Base-by-base conservation (phyloP, 73 alveolate genomes). In the Stentor roeselii region DNA sequence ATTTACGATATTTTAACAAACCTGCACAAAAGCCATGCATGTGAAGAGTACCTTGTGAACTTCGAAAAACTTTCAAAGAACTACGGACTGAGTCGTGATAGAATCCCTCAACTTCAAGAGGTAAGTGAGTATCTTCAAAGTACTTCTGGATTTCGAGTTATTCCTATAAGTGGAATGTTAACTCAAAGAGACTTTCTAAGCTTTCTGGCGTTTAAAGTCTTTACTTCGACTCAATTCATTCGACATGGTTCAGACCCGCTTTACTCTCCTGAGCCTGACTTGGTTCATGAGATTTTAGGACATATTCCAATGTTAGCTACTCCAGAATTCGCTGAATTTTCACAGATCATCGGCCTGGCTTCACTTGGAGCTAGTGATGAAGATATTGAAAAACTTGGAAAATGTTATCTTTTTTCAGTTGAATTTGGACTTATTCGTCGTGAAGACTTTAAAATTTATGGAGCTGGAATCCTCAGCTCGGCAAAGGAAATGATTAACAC, bases 261-360 rank as follows among this genome's bases (percentile, higher is more conserved):
- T 59, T 94, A 94, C 87, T 92, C 98, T 3, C 97, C 97, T 0
- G 98, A 94, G 86, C 98, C 98, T 0, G 98, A 94, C 78, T 88
- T 86, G 4, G 74, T 90, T 41, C 98, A 94, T 59, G 98, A 94
- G 84, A 91, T 94, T 3, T 11, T 94, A 85, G 98, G 98, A 3
- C 98, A 94, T 78, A 96, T 93, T 15, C 98, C 98, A 21, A 86
- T 94, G 94, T 90, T 94, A 58, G 96, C 97, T 3, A 83, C 92
- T 87, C 60, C 83, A 38, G 97, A 92, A 80, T 94, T 90, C 76
- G 96, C 98, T 36, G 97, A 92, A 35, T 93, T 94, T 77, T 87
- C 95, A 14, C 94, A 94, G 59, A 91, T 67, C 32, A 86, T 86
- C 34, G 98, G 98, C 42, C 67, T 94, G 37, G 98, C 97, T 32